A percentile compares a stretch with the other conserved stretches of the same genome.
These are phyloP conservation scores for Dioszegia aurantiaca DNA, from an alignment of 768 basidiomycete species.

Conservation along the genomic window DNA sequence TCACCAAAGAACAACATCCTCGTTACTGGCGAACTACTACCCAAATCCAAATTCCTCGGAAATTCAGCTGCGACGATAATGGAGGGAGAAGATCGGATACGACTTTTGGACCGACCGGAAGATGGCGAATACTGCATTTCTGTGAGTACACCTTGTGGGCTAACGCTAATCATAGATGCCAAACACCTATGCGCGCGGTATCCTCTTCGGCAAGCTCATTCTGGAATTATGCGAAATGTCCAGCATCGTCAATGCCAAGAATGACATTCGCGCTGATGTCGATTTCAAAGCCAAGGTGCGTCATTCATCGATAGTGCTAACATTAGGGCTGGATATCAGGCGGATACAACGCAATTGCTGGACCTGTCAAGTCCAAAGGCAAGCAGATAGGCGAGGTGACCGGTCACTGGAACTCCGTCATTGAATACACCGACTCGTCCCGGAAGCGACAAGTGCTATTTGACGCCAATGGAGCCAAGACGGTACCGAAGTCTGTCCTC, in stretches of 20 bases:
- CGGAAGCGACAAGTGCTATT: constrained; percentile 74
- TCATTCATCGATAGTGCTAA: too few relatives aligned
- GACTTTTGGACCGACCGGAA: constrained; percentile 73
- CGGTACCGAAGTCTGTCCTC: constrained; percentile 77
- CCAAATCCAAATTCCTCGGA: constrained; percentile 86
- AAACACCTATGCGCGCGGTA: constrained; percentile 75
- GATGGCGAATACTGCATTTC: constrained; percentile 60
- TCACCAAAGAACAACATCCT: constrained; percentile 82
- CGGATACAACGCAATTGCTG: constrained; percentile 84
- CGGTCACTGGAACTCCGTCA: constrained; percentile 84
- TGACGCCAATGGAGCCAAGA: constrained; percentile 71
- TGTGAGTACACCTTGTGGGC: constrained; percentile 59
- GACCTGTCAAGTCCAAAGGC: constrained; percentile 66
- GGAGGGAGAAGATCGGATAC: constrained; percentile 92
- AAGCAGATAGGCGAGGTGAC: constrained; percentile 73
- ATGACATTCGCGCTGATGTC: constrained; percentile 71
- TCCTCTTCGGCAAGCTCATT: constrained; percentile 69
- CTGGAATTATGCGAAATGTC: constrained; percentile 90
- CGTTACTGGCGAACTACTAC: constrained; percentile 88
- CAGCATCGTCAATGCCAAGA: constrained; percentile 75
- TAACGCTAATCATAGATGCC: constrained; percentile 76
- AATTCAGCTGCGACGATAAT: constrained; percentile 94
- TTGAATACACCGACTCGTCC: constrained; percentile 71
- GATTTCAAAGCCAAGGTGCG: constrained; percentile 96
- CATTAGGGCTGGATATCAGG: constrained; percentile 93